These are phyloP conservation scores for Pseudozyma flocculosa DNA, from an alignment of 1,284 basidiomycete genomes.

Conservation along the genomic window DNA sequence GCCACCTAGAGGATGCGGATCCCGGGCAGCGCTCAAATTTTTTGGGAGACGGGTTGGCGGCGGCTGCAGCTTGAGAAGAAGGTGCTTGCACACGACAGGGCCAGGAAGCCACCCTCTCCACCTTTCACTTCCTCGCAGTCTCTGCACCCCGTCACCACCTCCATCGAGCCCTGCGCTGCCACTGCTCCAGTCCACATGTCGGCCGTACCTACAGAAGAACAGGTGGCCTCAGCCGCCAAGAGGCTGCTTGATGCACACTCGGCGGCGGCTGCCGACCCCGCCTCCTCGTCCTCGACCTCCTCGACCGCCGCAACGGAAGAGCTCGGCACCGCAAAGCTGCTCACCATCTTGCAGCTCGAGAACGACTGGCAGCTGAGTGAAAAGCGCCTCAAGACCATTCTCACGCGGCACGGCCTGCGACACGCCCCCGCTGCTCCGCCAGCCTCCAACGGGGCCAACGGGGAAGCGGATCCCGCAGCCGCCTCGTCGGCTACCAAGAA, in stretches of 20 bases:
- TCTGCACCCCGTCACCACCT: too few species aligned
- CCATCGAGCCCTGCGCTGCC: too few species aligned
- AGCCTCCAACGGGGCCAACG: background rate
- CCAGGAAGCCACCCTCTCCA: too few species aligned
- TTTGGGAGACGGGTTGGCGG: too few species aligned
- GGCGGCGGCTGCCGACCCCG: background rate
- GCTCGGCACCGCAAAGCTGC: slow-evolving; percentile 20
- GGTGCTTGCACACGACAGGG: too few species aligned
- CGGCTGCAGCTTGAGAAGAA: too few species aligned
- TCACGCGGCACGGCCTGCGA: slow-evolving; percentile 16
- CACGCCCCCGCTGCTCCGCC: background rate
- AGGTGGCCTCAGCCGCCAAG: slow-evolving; percentile 21
- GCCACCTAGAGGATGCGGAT: too few species aligned
- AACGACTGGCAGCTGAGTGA: slow-evolving; percentile 39
- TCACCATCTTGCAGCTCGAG: slow-evolving; percentile 28
- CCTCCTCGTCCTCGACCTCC: background rate
- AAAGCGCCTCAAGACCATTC: slow-evolving; percentile 23
- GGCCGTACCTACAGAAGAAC: slow-evolving; percentile 18
- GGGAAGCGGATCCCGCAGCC: background rate
- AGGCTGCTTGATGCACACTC: slow-evolving; percentile 1
- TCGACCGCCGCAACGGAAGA: background rate
- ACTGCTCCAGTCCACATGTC: too few species aligned
- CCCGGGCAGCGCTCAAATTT: too few species aligned
- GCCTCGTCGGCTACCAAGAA: slow-evolving; percentile 7
- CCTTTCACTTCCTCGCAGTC: too few species aligned